Conservation (phyloP, 2,329 filamentous ascomycete genomes). For the Calycina herbarum region DNA sequence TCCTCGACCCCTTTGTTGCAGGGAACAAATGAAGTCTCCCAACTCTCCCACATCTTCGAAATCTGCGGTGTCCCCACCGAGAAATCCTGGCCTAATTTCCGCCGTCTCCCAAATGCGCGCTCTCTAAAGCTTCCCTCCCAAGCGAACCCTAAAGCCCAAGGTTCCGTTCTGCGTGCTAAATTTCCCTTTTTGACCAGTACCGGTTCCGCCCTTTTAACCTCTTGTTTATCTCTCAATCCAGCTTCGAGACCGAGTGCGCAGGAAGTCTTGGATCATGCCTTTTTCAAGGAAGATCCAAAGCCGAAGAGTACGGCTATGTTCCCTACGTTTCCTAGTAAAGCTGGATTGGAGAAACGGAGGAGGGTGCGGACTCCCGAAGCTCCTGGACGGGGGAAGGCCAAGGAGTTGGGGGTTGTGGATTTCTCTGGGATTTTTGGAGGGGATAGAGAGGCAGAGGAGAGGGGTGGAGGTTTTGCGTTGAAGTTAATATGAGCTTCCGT, state of each 20-base stretch:
- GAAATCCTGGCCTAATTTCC: constrained; percentile 81
- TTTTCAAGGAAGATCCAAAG: constrained; percentile 85
- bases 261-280: constrained; percentile 75
- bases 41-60: constrained; percentile 83
- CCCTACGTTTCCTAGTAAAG: constrained; percentile 94
- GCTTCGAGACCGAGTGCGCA: constrained; percentile 66
- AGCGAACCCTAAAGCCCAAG: constrained; percentile 38
- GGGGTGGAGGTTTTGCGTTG: constrained; percentile 64
- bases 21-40: constrained; percentile 89
- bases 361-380: constrained; percentile 77
- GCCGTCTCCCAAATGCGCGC: constrained; percentile 81
- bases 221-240: constrained; percentile 75
- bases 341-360: constrained; percentile 81
- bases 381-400: constrained; percentile 70
- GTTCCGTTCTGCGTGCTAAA: constrained; percentile 65
- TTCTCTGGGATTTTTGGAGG: constrained; percentile 70
- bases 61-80: constrained; percentile 85
- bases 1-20: constrained; percentile 80
- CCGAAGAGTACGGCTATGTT: constrained; percentile 92
- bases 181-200: constrained; percentile 81
- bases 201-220: constrained; percentile 67
- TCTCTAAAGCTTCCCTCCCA: constrained; percentile 66
- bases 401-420: constrained; percentile 56
- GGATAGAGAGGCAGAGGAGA: constrained; percentile 59
- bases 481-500: constrained; percentile 51